Evolutionary conservation across 2,329 filamentous ascomycete species (phyloP), one percentile per base, ranked within the genome.

Genomic region (Xylariomycetidae sp.): DNA sequence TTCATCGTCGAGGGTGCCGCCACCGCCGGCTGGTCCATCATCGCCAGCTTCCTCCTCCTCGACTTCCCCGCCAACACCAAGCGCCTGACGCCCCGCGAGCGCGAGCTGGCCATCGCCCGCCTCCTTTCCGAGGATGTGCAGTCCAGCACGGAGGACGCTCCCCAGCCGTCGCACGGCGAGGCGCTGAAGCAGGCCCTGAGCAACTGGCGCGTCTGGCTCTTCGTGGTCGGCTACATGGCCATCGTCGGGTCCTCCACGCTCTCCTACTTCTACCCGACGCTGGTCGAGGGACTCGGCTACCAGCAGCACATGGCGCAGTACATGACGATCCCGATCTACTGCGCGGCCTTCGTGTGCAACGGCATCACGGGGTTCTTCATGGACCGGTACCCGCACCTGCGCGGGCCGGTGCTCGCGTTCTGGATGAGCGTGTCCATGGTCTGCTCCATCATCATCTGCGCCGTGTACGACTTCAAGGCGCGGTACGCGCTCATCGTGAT

Each of bases 51-150:
- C 67, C 65, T 77, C 52, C 76, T 85, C 2, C 70, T 80, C 42
- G 80, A 86, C 47, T 85, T 82, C 50, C 82, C 82, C 0, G 76
- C 79, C 36, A 68, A 76, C 34, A 77, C 78, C 12, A 45, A 38
- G 7, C 71, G 50, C 1, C 82, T 86, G 49, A 68, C 68, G 0
- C 64, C 68, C 2, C 61, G 65, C 10, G 79, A 86, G 43, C 72
- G 76, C 16, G 63, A 64, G 10, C 68, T 81, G 4, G 79, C 85
- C 0, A 58, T 81, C 15, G 63, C 68, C 3, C 68, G 81, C 2
- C 60, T 85, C 12, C 67, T 69, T 29, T 58, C 58, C 4, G 79
- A 83, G 47, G 60, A 77, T 39, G 78, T 83, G 51, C 64, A 68
- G 2, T 74, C 68, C 22, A 74, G 74, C 1, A 67, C 72, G 38